Conservation (phyloP, 345 rosid species). For the Eucalyptus erythrocorys region DNA sequence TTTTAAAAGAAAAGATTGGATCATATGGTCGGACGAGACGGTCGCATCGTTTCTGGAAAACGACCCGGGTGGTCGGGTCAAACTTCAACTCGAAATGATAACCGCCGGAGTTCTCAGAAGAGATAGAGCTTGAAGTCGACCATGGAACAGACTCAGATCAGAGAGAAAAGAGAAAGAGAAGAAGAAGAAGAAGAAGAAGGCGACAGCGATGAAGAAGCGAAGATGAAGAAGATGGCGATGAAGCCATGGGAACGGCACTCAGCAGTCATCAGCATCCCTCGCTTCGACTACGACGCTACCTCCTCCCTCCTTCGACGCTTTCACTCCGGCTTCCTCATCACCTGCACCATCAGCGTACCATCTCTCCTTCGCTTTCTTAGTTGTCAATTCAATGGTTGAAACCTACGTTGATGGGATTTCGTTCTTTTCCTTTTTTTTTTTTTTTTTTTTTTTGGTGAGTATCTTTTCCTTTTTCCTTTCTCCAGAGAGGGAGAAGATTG, state of each 20-base stretch:
- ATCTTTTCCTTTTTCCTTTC: not conserved
- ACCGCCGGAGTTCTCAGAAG: not conserved
- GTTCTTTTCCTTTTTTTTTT: not conserved
- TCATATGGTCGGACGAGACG: too few species aligned
- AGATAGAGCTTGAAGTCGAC: not conserved
- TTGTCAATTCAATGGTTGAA: not conserved
- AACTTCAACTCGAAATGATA: not conserved
- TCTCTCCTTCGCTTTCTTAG: not conserved
- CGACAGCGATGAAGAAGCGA: constrained; percentile 8
- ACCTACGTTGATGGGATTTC: not conserved
- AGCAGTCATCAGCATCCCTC: constrained; percentile 64
- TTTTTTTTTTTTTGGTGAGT: too few species aligned
- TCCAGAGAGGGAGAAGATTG: constrained; percentile 91
- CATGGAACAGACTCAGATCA: not conserved
- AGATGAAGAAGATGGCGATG: constrained; percentile 4
- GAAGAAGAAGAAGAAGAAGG: not conserved
- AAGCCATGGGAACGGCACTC: constrained; percentile 80
- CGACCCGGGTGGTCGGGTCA: not conserved
- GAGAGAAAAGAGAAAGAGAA: not conserved
- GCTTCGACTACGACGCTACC: constrained; percentile 87
- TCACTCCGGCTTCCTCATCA: constrained; percentile 73
- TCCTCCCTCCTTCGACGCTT: constrained; percentile 61
- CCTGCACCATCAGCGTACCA: constrained; percentile 54
- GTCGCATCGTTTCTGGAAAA: not conserved
- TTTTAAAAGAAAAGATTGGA: too few species aligned